phyloP scores from a whole-genome alignment of 768 basidiomycete genomes.

The Neoboletus magnificus region DNA sequence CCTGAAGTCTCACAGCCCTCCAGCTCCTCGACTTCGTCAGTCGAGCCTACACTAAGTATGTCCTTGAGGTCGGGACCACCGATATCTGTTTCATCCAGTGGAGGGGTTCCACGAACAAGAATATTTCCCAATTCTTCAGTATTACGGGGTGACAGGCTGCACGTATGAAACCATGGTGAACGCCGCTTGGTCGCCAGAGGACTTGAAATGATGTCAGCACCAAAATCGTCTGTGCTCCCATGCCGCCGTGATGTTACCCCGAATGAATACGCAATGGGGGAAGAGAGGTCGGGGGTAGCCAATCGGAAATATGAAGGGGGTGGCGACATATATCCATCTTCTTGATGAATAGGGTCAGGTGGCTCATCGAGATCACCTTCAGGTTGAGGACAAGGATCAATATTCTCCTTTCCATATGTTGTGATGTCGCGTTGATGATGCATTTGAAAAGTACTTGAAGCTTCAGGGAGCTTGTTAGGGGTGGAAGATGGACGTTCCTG shows the following conservation, averaged over 20 bases:
- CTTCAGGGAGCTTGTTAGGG: slow-evolving; percentile 20
- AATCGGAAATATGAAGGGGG: slow-evolving; percentile 46
- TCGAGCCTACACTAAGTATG: slow-evolving; percentile 40
- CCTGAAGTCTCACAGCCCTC: slow-evolving; percentile 21
- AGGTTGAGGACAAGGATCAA: slow-evolving; percentile 36
- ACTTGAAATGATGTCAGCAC: slow-evolving; percentile 43
- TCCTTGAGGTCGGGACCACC: slow-evolving; percentile 45
- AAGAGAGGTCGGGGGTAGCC: slow-evolving; percentile 62
- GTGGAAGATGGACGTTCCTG: slow-evolving; percentile 1
- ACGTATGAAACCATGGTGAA: slow-evolving; percentile 10
- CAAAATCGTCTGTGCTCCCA: slow-evolving; percentile 41
- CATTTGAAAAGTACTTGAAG: slow-evolving; percentile 28
- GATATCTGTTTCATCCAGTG: slow-evolving; percentile 15
- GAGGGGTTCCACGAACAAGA: slow-evolving; percentile 32
- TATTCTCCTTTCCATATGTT: slow-evolving; percentile 37
- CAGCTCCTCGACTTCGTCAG: slow-evolving; percentile 45
- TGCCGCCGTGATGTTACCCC: slow-evolving; percentile 9
- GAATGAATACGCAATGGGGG: slow-evolving; percentile 46
- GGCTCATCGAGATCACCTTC: slow-evolving; percentile 41
- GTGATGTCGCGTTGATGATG: slow-evolving; percentile 45
- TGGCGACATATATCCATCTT: slow-evolving; percentile 83
- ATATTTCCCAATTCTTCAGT: slow-evolving; percentile 7
- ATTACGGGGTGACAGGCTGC: not conserved
- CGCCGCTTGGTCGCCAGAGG: slow-evolving; percentile 25
- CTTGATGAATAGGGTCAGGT: slow-evolving; percentile 55